These are phyloP conservation scores for Nidularia pulvinata DNA, from an alignment of 768 basidiomycete genomes.

Conservation along the genomic window DNA sequence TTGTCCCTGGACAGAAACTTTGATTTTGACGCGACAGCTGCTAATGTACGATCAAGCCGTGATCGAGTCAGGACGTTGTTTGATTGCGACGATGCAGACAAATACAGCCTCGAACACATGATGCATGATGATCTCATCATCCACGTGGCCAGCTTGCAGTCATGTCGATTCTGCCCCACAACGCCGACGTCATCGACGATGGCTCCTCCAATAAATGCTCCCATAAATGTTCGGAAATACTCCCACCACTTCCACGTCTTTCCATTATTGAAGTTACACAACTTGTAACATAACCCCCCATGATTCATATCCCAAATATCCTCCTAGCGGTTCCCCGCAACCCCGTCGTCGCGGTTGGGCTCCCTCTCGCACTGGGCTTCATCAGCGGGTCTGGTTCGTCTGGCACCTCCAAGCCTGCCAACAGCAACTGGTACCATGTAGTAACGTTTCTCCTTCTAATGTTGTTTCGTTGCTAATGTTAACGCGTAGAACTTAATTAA, in stretches of 20 bases:
- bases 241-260: constrained; percentile 11
- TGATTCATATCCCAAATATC: constrained; percentile 39
- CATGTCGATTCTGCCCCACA: not conserved
- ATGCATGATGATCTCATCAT: not conserved
- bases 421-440: constrained; percentile 62
- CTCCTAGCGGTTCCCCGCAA: constrained; percentile 55
- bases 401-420: constrained; percentile 31
- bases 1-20: too few species aligned
- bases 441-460: constrained; percentile 8
- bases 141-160: not conserved
- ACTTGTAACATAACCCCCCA: too few species aligned
- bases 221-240: too few species aligned
- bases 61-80: not conserved
- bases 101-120: not conserved
- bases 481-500: constrained; percentile 37
- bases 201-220: too few species aligned
- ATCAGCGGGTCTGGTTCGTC: constrained; percentile 44
- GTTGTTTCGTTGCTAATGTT: not conserved
- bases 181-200: not conserved
- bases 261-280: not conserved
- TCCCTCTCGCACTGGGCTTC: constrained; percentile 57
- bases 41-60: not conserved
- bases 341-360: constrained; percentile 55
- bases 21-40: too few species aligned
- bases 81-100: not conserved